Evolutionary conservation across 2,329 filamentous ascomycete species (phyloP).

Genomic region (Tolypocladium ophioglossoides): DNA sequence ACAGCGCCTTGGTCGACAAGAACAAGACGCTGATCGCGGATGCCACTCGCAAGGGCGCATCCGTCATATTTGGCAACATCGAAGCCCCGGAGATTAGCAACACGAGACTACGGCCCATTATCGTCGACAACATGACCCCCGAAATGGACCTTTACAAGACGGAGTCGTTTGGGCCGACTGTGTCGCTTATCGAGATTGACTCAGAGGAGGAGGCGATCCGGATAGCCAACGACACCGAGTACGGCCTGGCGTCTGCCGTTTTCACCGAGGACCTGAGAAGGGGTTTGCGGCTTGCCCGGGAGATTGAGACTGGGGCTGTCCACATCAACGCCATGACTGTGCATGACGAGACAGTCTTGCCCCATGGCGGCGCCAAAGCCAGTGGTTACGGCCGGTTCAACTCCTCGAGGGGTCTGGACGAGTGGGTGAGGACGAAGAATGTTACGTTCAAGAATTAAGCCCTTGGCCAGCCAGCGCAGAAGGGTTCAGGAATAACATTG

Average conservation of each 20-base stretch:
- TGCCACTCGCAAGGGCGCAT: conserved; percentile 57
- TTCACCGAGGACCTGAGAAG: conserved; percentile 59
- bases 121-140: conserved; percentile 51
- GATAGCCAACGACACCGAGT: conserved; percentile 73
- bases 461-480: neutral
- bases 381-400: conserved; percentile 57
- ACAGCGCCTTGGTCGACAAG: conserved; percentile 52
- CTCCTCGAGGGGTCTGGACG: conserved; percentile 38
- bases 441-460: conserved; percentile 41
- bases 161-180: conserved; percentile 70
- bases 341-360: conserved; percentile 52
- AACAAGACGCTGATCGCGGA: conserved; percentile 58
- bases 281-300: conserved; percentile 47
- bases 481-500: too few relatives aligned
- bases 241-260: conserved; percentile 60
- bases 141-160: conserved; percentile 64
- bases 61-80: conserved; percentile 27
- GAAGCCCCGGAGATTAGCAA: conserved; percentile 19
- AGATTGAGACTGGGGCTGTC: conserved; percentile 56
- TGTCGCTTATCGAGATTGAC: conserved; percentile 56
- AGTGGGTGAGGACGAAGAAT: conserved; percentile 54
- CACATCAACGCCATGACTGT: conserved; percentile 58
- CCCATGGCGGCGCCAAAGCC: conserved; percentile 56
- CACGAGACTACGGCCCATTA: conserved; percentile 48
- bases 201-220: conserved; percentile 60